phyloP scores from a whole-genome alignment of 495 filamentous ascomycete genomes.

The Penicilliopsis zonata region DNA sequence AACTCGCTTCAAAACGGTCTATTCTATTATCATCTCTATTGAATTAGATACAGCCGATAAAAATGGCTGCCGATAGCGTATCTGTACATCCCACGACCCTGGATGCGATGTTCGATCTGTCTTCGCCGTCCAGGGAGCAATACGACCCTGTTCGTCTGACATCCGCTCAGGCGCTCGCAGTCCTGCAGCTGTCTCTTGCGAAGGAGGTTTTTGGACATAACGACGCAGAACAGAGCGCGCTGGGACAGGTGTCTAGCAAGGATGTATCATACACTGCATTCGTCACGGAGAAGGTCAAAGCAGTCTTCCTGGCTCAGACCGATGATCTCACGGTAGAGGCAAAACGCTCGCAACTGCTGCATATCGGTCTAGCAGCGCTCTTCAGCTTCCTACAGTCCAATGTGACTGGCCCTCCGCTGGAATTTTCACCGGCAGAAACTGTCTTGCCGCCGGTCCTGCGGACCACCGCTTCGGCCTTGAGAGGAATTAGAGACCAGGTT shows the following conservation, averaged over 20 bases:
- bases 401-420: constrained; percentile 76
- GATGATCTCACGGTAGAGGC: constrained; percentile 18
- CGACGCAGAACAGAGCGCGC: constrained; percentile 9
- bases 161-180: constrained; percentile 21
- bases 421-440: constrained; percentile 35
- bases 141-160: constrained; percentile 27
- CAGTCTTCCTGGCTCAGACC: constrained; percentile 9
- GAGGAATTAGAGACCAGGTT: constrained; percentile 37
- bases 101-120: constrained; percentile 21
- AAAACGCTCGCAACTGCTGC: constrained; percentile 32
- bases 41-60: no score
- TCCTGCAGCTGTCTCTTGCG: constrained; percentile 27
- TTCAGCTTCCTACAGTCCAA: constrained; percentile 83
- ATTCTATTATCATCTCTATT: no score
- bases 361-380: constrained; percentile 59
- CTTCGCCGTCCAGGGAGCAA: constrained; percentile 14
- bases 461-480: constrained; percentile 12
- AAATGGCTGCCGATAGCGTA: no score
- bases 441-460: constrained; percentile 40
- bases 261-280: constrained; percentile 27
- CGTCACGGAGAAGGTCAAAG: constrained; percentile 18
- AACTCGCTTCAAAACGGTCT: no score
- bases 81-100: constrained; percentile 15
- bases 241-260: constrained; percentile 15
- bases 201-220: constrained; percentile 23